phyloP scores from a whole-genome alignment of 805 yeast genomes.

The Ogataea parapolymorpha region DNA sequence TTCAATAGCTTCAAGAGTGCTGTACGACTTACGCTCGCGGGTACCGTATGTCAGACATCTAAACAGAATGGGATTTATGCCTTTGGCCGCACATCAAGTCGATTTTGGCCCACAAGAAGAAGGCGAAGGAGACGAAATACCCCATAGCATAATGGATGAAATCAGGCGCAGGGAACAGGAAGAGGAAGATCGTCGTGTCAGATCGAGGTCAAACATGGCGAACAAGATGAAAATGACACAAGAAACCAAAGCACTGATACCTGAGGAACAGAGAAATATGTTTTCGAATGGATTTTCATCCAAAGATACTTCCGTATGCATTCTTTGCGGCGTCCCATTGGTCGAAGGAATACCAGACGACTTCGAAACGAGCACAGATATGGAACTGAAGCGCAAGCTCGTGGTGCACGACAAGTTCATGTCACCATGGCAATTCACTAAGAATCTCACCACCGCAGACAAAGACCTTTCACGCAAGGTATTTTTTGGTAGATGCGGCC shows the following conservation, averaged over 20 bases:
- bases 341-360: conserved; percentile 69
- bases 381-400: conserved; percentile 27
- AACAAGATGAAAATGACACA: conserved; percentile 17
- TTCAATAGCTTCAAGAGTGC: conserved; percentile 9
- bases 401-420: conserved; percentile 26
- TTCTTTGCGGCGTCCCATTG: conserved; percentile 66
- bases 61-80: conserved; percentile 6
- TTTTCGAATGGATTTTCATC: conserved; percentile 31
- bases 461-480: conserved; percentile 60
- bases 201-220: conserved; percentile 20
- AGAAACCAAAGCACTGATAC: conserved; percentile 16
- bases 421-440: conserved; percentile 66
- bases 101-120: conserved; percentile 1
- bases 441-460: conserved; percentile 51
- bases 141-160: conserved; percentile 29
- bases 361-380: conserved; percentile 30
- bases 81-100: conserved; percentile 1
- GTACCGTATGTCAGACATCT: conserved; percentile 6
- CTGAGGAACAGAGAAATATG: conserved; percentile 8
- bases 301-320: conserved; percentile 49
- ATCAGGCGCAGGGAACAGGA: conserved; percentile 28
- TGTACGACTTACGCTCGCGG: conserved; percentile 10
- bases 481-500: conserved; percentile 74
- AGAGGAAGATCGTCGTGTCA: conserved; percentile 26
- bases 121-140: conserved; percentile 25